These are phyloP conservation scores for Nicotiana attenuata DNA, from an alignment of 257 asterid genomes.

Conservation along the genomic window DNA sequence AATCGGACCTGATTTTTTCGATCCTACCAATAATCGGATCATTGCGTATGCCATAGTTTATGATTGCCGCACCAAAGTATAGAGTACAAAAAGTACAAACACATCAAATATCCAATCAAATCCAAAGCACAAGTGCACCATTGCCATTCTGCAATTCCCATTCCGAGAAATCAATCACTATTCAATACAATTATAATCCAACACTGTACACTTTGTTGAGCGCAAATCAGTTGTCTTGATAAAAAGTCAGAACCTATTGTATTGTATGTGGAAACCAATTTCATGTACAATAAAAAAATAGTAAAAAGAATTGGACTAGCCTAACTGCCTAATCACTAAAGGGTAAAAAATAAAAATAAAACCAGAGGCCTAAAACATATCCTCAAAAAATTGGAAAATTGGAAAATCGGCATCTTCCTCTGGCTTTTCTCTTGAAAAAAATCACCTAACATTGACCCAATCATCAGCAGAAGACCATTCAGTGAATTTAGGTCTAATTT, in stretches of 20 bases:
- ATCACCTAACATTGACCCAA: constrained; percentile 68
- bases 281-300: background rate
- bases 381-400: constrained; percentile 13
- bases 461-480: constrained; percentile 51
- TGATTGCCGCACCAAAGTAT: too few species aligned
- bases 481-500: constrained; percentile 11
- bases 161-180: background rate
- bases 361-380: constrained; percentile 15
- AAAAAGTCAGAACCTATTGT: background rate
- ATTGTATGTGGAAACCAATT: background rate
- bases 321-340: background rate
- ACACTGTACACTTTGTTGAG: background rate
- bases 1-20: too few species aligned
- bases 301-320: background rate
- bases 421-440: background rate
- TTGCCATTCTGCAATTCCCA: background rate
- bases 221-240: background rate
- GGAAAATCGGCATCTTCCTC: constrained; percentile 8
- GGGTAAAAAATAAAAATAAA: background rate
- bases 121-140: too few species aligned
- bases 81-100: too few species aligned
- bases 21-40: too few species aligned
- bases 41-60: too few species aligned
- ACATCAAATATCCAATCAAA: too few species aligned
- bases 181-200: background rate